Base-by-base conservation (phyloP, 2,329 filamentous ascomycete genomes). In the Knufia petricola region DNA sequence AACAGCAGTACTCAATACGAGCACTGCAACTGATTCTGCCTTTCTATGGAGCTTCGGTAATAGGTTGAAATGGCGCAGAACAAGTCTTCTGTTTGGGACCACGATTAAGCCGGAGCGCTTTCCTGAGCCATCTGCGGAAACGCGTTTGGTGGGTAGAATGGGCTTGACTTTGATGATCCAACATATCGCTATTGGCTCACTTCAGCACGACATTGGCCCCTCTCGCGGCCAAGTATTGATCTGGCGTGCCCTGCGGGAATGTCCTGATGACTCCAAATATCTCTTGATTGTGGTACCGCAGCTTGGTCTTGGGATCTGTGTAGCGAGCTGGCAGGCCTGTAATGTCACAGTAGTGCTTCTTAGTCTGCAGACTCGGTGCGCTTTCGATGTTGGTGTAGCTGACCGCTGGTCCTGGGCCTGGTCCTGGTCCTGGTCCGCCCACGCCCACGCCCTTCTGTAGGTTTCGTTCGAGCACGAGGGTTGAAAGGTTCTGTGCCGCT, bases 31-130 rank as follows among this genome's bases (percentile, higher is more conserved):
- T 78, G 76, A 73, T 68, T 65, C 64, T 66, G 64, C 63, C 55
- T 48, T 65, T 69, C 63, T 75, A 76, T 87, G 82, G 82, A 75
- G 73, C 78, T 77, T 87, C 85, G 85, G 87, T 92, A 84, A 74
- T 75, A 76, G 76, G 81, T 84, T 79, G 75, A 68, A 66, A 67
- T 77, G 86, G 87, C 88, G 84, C 74, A 94, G 78, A 94, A 68
- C 66, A 78, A 77, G 66, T 61, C 49, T 44, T 10, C 13, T 31
- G 58, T 52, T 32, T 34, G 50, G 63, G 84, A 87, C 87, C 85
- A 83, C 87, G 84, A 94, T 92, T 95, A 95, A 95, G 89, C 89
- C 88, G 89, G 89, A 94, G 88, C 86, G 79, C 79, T 82, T 83
- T 82, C 81, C 89, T 82, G 78, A 86, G 82, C 80, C 77, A 80